A percentile compares a stretch with the other conserved stretches of the same genome.
Conservation (phyloP, 768 basidiomycete species). For the Lentinula boryana region DNA sequence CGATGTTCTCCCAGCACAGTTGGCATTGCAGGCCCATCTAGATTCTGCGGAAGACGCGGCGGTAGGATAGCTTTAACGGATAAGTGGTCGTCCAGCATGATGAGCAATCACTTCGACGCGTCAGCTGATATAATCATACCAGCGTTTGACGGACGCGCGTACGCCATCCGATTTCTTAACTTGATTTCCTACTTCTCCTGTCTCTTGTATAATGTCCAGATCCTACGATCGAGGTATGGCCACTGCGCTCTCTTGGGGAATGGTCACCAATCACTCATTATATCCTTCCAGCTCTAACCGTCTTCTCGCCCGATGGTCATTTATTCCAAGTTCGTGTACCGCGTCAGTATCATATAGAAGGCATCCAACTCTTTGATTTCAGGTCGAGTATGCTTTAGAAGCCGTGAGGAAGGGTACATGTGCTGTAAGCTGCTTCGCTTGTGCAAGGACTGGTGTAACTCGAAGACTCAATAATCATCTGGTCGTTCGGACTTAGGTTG, state of each 20-base stretch:
- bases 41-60: slow-evolving; percentile 1
- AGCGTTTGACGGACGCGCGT: slow-evolving; percentile 44
- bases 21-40: slow-evolving; percentile 33
- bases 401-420: slow-evolving; percentile 97
- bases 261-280: not conserved
- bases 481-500: slow-evolving; percentile 53
- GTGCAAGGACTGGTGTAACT: not conserved
- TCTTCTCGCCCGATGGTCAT: slow-evolving; percentile 98
- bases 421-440: slow-evolving; percentile 52
- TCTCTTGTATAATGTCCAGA: slow-evolving; percentile 63
- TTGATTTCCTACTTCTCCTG: slow-evolving; percentile 11
- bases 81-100: not conserved
- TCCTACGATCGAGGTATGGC: slow-evolving; percentile 91
- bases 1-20: slow-evolving; percentile 42
- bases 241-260: not conserved
- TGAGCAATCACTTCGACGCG: slow-evolving; percentile 3
- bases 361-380: slow-evolving; percentile 13
- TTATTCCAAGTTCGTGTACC: slow-evolving; percentile 77
- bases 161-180: slow-evolving; percentile 8
- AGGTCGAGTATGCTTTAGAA: slow-evolving; percentile 99
- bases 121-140: slow-evolving; percentile 19
- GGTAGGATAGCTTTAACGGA: not conserved
- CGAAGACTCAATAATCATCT: not conserved
- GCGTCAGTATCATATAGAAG: slow-evolving; percentile 16
- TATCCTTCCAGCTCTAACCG: slow-evolving; percentile 71